phyloP scores from a whole-genome alignment of 2,329 filamentous ascomycete species.

The Penicillium sp. region DNA sequence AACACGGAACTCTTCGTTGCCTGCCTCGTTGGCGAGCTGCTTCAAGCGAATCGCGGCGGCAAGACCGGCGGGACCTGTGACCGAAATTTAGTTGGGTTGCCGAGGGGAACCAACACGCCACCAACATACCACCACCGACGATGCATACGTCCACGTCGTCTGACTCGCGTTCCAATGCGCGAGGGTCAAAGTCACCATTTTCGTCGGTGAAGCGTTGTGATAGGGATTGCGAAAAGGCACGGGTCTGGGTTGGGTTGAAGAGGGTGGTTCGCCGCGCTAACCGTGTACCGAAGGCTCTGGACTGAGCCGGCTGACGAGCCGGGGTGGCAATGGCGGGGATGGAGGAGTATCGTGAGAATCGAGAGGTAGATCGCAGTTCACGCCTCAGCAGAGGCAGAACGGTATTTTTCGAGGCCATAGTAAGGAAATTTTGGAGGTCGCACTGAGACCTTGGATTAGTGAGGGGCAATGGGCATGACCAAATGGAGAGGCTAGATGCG shows the following conservation, averaged over 20 bases:
- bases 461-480: constrained; percentile 17
- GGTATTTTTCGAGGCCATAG: constrained; percentile 46
- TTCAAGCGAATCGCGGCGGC: constrained; percentile 92
- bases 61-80: constrained; percentile 78
- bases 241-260: constrained; percentile 35
- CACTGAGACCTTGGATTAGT: constrained; percentile 6
- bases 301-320: constrained; percentile 20
- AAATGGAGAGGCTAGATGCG: constrained; percentile 3
- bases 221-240: constrained; percentile 49
- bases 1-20: constrained; percentile 94
- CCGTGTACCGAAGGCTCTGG: constrained; percentile 21
- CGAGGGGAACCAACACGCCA: not conserved
- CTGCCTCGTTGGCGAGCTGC: constrained; percentile 90
- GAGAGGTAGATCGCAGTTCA: constrained; percentile 35
- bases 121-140: constrained; percentile 72
- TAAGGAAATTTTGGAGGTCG: constrained; percentile 2
- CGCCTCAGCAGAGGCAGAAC: constrained; percentile 46
- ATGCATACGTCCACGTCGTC: constrained; percentile 97
- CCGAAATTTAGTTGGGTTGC: constrained; percentile 5
- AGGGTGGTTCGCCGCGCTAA: constrained; percentile 22
- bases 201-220: constrained; percentile 45
- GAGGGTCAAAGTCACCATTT: constrained; percentile 66
- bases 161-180: constrained; percentile 76
- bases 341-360: constrained; percentile 32
- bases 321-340: constrained; percentile 24